Evolutionary conservation across 148 eudicot genomes (phyloP), one percentile per base, ranked within the genome.

Genomic region (Rhododendron molle): DNA sequence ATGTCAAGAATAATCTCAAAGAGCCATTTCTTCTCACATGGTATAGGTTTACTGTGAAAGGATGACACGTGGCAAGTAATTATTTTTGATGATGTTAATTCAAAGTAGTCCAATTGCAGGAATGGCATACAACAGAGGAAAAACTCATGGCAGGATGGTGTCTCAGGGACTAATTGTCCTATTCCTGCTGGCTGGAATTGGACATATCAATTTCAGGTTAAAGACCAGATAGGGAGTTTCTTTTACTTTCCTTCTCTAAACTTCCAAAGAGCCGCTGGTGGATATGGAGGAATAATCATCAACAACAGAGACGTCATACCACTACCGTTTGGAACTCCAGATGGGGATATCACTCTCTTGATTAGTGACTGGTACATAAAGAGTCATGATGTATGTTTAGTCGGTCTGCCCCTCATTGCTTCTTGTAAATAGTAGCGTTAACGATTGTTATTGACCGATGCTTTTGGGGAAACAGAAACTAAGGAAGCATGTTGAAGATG

Each of bases 121-220:
- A 93, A 92, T 85, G 99, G 99, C 81, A 90, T 97, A 81, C 98
- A 97, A 80, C 98, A 93, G 50, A 89, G 99, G 85, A 97, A 93
- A 86, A 86, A 95, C 85, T 90, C 99, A 30, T 97, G 99, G 99
- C 99, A 97, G 88, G 99, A 95, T 89, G 99, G 99, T 81, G 98
- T 97, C 44, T 87, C 90, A 7, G 99, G 98, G 73, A 97, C 99
- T 67, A 97, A 97, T 78, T 97, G 98, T 90, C 96, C 99, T 58
- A 95, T 97, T 71, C 98, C 98, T 86, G 90, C 96, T 88, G 98
- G 98, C 85, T 97, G 99, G 99, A 97, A 97, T 83, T 97, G 99
- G 99, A 97, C 99, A 15, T 97, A 97, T 85, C 86, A 92, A 72
- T 97, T 97, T 91, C 99, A 97, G 91, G 98, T 95, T 65, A 97